Base-by-base conservation (phyloP, 371 early-diverging fungal species). In the Actinomucor elegans region DNA sequence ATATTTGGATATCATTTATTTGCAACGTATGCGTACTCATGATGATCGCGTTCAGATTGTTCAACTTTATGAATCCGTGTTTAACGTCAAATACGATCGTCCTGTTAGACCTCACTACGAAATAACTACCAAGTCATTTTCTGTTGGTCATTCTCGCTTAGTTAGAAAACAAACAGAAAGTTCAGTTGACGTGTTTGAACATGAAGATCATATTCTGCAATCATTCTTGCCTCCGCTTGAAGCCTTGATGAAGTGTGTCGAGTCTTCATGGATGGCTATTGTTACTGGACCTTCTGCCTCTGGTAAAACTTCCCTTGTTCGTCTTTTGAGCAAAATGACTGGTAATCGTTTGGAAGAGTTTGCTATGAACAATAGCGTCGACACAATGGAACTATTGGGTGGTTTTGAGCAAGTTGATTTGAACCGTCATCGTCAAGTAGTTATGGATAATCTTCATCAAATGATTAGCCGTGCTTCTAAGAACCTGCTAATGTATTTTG, bases 361-460 rank as follows among this genome's bases (percentile, higher is more conserved):
- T 57, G 80, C 95, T 8, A 93, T 98, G 95, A 96, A 96, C 67
- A 84, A 86, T 29, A 89, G 91, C 11, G 92, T 97, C 7, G 99
- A 98, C 51, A 91, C 97, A 0, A 88, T 94, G 76, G 99, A 98
- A 63, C 67, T 98, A 2, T 67, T 98, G 26, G 99, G 99, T 59
- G 97, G 98, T 11, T 98, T 97, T 61, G 98, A 98, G 67, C 98
- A 98, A 61, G 88, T 94, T 14, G 96, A 96, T 66, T 50, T 91
- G 33, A 84, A 83, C 26, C 85, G 98, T 20, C 91, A 94, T 59
- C 77, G 84, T 29, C 78, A 86, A 31, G 74, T 74, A 24, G 53
- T 85, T 11, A 61, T 86, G 54, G 77, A 79, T 20, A 60, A 57
- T 1, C 61, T 78, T 17, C 51, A 58, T n/a, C 40, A 53, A 10